Base-by-base conservation (phyloP, 2,329 filamentous ascomycete genomes). In the Thelonectria blattea region DNA sequence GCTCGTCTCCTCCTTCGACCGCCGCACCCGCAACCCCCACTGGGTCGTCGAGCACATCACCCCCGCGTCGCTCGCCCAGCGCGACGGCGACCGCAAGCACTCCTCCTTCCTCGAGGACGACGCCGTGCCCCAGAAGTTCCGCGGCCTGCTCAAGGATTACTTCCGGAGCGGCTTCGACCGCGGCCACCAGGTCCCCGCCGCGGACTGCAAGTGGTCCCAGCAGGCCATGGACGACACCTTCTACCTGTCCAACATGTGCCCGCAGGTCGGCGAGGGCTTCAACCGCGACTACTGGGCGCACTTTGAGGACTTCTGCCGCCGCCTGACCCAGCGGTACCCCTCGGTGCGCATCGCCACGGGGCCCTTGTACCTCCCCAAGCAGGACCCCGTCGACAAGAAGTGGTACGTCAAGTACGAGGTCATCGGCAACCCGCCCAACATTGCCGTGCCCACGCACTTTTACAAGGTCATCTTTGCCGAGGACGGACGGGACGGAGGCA, bases 271-370 rank as follows among this genome's bases (percentile, higher is more conserved):
- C 67, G 92, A 97, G 74, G 95, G 95, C 60, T 99, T 99, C 84
- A 99, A 99, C 80, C 86, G 95, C 52, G 95, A 99, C 80, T 99
- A 99, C 85, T 99, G 95, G 95, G 91, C 95, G 39, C 95, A 99
- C 76, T 93, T 99, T 68, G 95, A 99, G 80, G 94, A 97, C 73
- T 99, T 98, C 73, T 97, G 94, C 79, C 87, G 95, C 10, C 83
- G 92, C 17, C 82, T 99, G 66, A 94, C 93, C 1, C 79, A 82
- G 48, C 84, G 81, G 55, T 99, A 97, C 74, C 93, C 94, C 1
- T 91, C 86, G 43, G 94, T 99, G 24, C 85, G 95, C 63, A 89
- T 98, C 68, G 92, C 97, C 57, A 99, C 95, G 1, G 95, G 95
- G 0, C 95, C 95, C 3, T 79, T 99, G 45, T 99, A 99, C 78